Percentiles rank a stretch among this genome's conserved stretches.
Conservation (phyloP, 495 filamentous ascomycete species). For the Penicillium ochrochloron region DNA sequence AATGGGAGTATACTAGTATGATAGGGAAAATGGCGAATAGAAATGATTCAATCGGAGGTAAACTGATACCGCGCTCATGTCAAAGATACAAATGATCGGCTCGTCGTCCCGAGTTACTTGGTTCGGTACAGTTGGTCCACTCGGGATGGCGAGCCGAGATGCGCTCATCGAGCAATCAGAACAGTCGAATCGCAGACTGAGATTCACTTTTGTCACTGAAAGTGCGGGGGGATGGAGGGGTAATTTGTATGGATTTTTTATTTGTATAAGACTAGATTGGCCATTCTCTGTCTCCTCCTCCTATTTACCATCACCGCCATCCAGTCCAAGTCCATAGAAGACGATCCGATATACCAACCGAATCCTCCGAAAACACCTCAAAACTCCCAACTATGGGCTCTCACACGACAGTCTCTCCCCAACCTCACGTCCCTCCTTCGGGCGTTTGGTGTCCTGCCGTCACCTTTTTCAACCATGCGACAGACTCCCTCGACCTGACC, state of each 20-base stretch:
- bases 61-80: neutral
- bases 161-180: neutral
- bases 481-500: constrained; percentile 54
- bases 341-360: neutral
- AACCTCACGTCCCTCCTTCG: constrained; percentile 28
- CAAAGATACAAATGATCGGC: neutral
- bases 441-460: constrained; percentile 33
- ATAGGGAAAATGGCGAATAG: constrained; percentile 1
- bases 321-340: neutral
- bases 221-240: neutral
- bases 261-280: neutral
- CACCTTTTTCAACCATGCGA: constrained; percentile 58
- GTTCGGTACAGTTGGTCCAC: neutral
- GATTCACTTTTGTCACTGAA: neutral
- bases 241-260: neutral
- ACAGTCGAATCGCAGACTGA: neutral
- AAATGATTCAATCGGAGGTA: constrained; percentile 6
- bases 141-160: constrained; percentile 6
- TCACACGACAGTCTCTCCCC: constrained; percentile 21
- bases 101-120: constrained; percentile 4
- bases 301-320: neutral
- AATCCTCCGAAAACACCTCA: neutral
- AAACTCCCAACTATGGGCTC: constrained; percentile 13
- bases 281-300: neutral
- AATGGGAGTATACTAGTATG: neutral